Conservation (phyloP, 139 green algal species). For the Astrephomene gubernaculifera region DNA sequence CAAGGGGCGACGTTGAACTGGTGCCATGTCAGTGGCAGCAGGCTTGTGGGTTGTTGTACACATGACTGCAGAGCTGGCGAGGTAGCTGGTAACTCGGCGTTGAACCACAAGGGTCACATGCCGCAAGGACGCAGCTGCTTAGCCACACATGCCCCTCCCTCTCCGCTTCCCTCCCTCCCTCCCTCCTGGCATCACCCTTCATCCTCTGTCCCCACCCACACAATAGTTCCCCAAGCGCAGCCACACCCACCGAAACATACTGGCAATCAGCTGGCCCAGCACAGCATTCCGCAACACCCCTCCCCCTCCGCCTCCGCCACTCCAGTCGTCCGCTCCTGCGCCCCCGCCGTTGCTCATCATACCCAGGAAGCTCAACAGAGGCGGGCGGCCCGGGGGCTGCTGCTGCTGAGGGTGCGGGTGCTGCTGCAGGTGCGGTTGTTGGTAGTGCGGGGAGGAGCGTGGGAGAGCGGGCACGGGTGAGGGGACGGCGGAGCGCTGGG, state of each 20-base stretch:
- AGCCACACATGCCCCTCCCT: not conserved
- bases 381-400: no score
- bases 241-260: conserved; percentile 29
- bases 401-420: no score
- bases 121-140: not conserved
- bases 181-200: not conserved
- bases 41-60: not conserved
- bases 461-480: no score
- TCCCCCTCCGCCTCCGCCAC: not conserved
- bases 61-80: not conserved
- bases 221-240: not conserved
- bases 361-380: no score
- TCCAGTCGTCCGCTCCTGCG: not conserved
- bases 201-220: not conserved
- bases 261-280: conserved; percentile 10
- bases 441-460: no score
- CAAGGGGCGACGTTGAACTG: not conserved
- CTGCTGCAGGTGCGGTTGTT: no score
- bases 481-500: no score
- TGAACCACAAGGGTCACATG: not conserved
- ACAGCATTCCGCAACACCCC: conserved; percentile 8
- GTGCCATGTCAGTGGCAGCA: not conserved
- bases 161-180: not conserved
- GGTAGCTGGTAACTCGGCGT: not conserved
- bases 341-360: no score